Evolutionary conservation across 441 rosid species (phyloP), one percentile per base, ranked within the genome.

Genomic region (Raphanus hybrid): DNA sequence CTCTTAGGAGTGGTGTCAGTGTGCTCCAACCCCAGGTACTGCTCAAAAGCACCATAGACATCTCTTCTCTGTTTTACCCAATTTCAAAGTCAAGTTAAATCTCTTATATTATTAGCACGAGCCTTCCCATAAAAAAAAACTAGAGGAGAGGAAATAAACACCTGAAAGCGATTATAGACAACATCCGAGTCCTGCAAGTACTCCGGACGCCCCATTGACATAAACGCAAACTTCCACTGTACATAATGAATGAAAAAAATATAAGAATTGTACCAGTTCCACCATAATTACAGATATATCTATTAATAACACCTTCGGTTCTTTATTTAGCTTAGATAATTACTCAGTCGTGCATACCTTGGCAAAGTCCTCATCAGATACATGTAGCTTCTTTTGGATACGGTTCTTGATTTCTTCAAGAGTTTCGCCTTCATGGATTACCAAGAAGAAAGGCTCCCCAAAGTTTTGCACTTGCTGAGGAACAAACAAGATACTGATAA

Each of bases 21-120:
- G 61, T 90, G 94, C 45, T 90, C 94, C 77, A 90, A 75, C 58
- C 94, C 92, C 6, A 90, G 89, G 75, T 90, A 88, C 81, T 88
- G 91, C 83, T 87, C 92, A 87, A 86, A 88, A 69, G 89, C 89
- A 80, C 94, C 89, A 73, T 88, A 84, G 3, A 50, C 20, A 72
- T 85, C 92, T 76, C 89, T 86, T 77, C 88, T 84, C 90, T 88
- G 80, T 58, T 68, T 34, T 29, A 29, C 41, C 55, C 68, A 68
- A 1, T 23, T 39, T 63, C 34, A 29, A 29, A 29, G 73, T 68
- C 23, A 50, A 48, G 37, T 34, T 8, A 68, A 27, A 27, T 35
- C 55, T 65, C 45, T 62, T 61, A 74, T 61, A 63, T 18, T 10
- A 61, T 5, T 29, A 5, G 29, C 57, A 67, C 20, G 32, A 70